A percentile compares a stretch with the other conserved stretches of the same genome.
phyloP scores from a whole-genome alignment of 2,329 filamentous ascomycete species.

The Microcyclospora pomicola region DNA sequence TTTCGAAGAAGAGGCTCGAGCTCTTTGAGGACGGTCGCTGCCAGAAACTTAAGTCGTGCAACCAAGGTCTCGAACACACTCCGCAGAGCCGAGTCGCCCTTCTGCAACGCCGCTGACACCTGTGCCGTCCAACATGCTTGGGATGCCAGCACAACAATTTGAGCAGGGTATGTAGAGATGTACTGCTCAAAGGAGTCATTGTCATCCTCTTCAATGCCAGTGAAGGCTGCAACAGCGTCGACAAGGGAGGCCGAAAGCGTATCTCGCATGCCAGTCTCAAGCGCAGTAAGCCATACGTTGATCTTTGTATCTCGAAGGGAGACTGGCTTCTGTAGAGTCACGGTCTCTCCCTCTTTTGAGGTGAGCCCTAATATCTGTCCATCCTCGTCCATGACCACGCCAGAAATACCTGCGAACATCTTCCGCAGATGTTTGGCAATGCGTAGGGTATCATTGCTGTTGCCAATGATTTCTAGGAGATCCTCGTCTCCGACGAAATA shows the following conservation, averaged over 20 bases:
- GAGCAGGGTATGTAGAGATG: slow-evolving; percentile 72
- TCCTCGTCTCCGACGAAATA: slow-evolving; percentile 99
- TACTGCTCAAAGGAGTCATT: slow-evolving; percentile 60
- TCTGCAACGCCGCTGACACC: slow-evolving; percentile 62
- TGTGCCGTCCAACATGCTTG: slow-evolving; percentile 88
- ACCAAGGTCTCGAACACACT: slow-evolving; percentile 70
- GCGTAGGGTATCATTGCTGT: slow-evolving; percentile 91
- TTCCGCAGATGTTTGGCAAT: slow-evolving; percentile 99
- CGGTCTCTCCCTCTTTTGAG: slow-evolving; percentile 86
- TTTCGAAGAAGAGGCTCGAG: slow-evolving; percentile 76
- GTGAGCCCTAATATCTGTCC: slow-evolving; percentile 74
- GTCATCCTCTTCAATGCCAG: slow-evolving; percentile 55
- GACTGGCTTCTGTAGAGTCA: slow-evolving; percentile 78
- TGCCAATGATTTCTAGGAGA: slow-evolving; percentile 95
- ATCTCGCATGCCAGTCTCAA: slow-evolving; percentile 87
- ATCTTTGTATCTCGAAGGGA: slow-evolving; percentile 88
- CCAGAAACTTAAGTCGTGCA: slow-evolving; percentile 70
- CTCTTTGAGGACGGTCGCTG: slow-evolving; percentile 78
- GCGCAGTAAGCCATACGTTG: slow-evolving; percentile 93
- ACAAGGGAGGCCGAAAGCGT: slow-evolving; percentile 82
- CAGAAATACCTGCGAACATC: slow-evolving; percentile 96
- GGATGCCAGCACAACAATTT: slow-evolving; percentile 87
- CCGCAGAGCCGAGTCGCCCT: slow-evolving; percentile 55
- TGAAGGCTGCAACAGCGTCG: slow-evolving; percentile 74
- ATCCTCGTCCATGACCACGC: slow-evolving; percentile 82